phyloP scores from a whole-genome alignment of 129 eudicot species.

The Erigeron canadensis region DNA sequence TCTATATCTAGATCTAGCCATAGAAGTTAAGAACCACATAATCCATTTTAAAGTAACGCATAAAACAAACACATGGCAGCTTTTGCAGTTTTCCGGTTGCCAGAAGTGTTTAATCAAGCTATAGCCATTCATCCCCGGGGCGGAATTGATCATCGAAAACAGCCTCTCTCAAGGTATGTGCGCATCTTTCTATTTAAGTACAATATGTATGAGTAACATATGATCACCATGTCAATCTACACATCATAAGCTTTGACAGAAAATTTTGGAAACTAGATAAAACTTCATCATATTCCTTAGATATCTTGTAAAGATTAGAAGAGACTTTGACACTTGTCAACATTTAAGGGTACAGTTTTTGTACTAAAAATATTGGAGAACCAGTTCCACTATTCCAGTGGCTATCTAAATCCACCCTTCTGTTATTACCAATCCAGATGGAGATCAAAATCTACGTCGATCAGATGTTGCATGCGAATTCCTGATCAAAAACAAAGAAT shows the following conservation, averaged over 20 bases:
- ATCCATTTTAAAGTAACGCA: background rate
- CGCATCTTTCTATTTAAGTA: background rate
- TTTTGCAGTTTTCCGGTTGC: conserved; percentile 35
- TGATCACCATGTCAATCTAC: background rate
- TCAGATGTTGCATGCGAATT: conserved; percentile 38
- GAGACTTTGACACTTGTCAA: background rate
- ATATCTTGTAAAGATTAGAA: background rate
- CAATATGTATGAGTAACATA: no score
- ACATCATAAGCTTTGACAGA: background rate
- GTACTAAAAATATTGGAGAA: background rate
- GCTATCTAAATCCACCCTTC: background rate
- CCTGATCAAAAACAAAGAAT: conserved; percentile 11
- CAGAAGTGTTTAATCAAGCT: conserved; percentile 27
- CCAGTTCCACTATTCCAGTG: background rate
- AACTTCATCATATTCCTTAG: background rate
- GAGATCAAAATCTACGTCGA: conserved; percentile 17
- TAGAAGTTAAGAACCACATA: conserved; percentile 8
- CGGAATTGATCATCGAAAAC: conserved; percentile 21
- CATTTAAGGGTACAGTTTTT: background rate
- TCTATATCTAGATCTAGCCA: background rate
- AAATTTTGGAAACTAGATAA: background rate
- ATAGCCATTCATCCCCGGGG: conserved; percentile 20
- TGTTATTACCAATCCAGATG: conserved; percentile 13
- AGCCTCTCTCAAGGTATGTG: conserved; percentile 35
- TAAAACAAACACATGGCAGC: conserved; percentile 31